Base-by-base conservation (phyloP, 768 basidiomycete species). In the Hypholoma fasciculare region DNA sequence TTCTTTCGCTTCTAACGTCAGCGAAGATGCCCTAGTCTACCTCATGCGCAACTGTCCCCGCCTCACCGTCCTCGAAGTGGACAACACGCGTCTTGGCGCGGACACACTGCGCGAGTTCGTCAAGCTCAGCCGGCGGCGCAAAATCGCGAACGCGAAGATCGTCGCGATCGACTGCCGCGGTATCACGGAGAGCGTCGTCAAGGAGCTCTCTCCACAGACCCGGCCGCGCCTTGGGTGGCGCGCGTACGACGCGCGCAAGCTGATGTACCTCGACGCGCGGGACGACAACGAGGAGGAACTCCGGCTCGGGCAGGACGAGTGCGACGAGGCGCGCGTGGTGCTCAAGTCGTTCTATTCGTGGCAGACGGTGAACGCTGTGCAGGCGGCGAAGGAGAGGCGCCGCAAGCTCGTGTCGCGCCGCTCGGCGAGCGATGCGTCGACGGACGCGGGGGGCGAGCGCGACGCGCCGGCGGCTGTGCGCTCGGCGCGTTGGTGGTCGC, bases 261-360 rank as follows among this genome's bases (percentile, higher is more conserved):
- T 94, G 16, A 76, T 72, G 42, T 94, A 83, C 72, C 77, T 92
- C 43, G 92, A 94, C 70, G 83, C 74, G 56, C 73, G 84, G 63
- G 91, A 93, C 67, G 80, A 78, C 26, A 78, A 81, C 62, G 75
- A 76, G 6, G 87, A 89, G 61, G 82, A 83, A 38, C 71, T 89
- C 57, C 85, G 82, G 69, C 72, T 84, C 8, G 89, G 87, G 46
- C 87, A 91, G 73, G 89, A 92, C 70, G 93, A 95, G 70, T 92
- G 91, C 66, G 92, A 94, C 61, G 79, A 82, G 65, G 72, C 65
- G 66, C 76, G 87, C 23, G 86, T 94, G 23, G 87, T 91, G 51
- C 67, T 94, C 62, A 93, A 93, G 81, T 86, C 88, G 23, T 95
- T 93, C 70, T 88, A 90, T 71, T 85, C 88, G 49, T 92, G 90